Evolutionary conservation across 164 flowering plant species (phyloP).

Genomic region (Annona cherimola): DNA sequence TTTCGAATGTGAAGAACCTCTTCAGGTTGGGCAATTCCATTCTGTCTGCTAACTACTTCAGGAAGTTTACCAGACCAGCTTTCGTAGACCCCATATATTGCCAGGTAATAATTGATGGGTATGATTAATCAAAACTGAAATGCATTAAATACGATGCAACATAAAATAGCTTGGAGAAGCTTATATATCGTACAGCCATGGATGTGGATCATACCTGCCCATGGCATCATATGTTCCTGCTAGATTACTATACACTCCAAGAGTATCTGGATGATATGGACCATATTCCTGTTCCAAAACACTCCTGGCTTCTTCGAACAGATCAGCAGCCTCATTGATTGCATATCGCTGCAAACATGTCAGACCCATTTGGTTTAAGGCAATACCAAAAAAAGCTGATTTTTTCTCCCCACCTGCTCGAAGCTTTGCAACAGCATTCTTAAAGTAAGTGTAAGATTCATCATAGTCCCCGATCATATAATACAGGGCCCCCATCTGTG

Average conservation of each 20-base stretch:
- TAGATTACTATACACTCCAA: slow-evolving; percentile 92
- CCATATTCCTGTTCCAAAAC: slow-evolving; percentile 81
- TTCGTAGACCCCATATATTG: not conserved
- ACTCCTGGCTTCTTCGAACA: slow-evolving; percentile 84
- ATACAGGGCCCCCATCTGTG: slow-evolving; percentile 90
- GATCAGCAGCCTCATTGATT: slow-evolving; percentile 72
- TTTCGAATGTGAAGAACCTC: not conserved
- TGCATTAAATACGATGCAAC: not conserved
- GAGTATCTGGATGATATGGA: slow-evolving; percentile 88
- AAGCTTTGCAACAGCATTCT: slow-evolving; percentile 60
- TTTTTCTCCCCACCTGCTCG: slow-evolving; percentile 87
- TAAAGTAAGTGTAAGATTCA: slow-evolving; percentile 63
- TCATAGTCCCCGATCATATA: slow-evolving; percentile 73
- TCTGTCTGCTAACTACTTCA: not conserved
- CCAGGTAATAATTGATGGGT: not conserved
- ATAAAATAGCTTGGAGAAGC: not conserved
- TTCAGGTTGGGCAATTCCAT: not conserved
- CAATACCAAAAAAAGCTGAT: slow-evolving; percentile 86
- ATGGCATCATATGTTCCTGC: slow-evolving; percentile 96
- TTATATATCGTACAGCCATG: not conserved
- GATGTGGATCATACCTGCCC: slow-evolving; percentile 60
- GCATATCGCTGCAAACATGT: slow-evolving; percentile 76
- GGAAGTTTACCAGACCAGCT: not conserved
- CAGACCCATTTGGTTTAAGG: slow-evolving; percentile 93
- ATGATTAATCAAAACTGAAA: not conserved